phyloP scores from a whole-genome alignment of 1,284 basidiomycete genomes.

The Marasmius oreades region DNA sequence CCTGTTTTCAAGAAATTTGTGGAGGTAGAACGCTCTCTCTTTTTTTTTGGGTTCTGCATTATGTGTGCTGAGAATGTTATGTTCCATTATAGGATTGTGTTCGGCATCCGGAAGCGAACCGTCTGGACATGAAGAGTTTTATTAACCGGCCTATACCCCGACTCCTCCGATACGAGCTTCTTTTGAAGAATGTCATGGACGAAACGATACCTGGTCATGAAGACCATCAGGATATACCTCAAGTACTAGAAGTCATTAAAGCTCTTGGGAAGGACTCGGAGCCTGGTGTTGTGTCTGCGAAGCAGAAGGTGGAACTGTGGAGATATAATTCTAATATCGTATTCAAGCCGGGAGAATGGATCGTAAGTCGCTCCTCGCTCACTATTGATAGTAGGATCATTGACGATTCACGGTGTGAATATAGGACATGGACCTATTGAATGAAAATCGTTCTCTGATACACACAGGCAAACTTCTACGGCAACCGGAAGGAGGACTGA shows the following conservation, averaged over 20 bases:
- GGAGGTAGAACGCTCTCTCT: conserved; percentile 44
- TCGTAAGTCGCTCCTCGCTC: conserved; percentile 52
- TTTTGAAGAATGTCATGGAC: conserved; percentile 78
- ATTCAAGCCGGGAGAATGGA: conserved; percentile 75
- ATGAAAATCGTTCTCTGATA: conserved; percentile 80
- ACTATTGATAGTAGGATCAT: not conserved
- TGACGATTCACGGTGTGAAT: conserved; percentile 7
- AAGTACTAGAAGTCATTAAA: conserved; percentile 84
- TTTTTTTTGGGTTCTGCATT: not conserved
- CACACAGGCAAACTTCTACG: conserved; percentile 79
- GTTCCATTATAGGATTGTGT: conserved; percentile 50
- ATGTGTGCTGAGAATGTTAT: not conserved
- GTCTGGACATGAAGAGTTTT: conserved; percentile 85
- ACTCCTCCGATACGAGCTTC: conserved; percentile 83
- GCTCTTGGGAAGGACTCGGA: conserved; percentile 78
- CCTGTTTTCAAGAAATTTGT: conserved; percentile 78
- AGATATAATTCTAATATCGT: conserved; percentile 75
- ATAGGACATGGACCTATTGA: conserved; percentile 84
- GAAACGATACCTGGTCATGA: conserved; percentile 72
- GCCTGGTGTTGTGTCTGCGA: conserved; percentile 78
- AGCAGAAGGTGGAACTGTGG: conserved; percentile 87
- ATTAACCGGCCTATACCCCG: conserved; percentile 88
- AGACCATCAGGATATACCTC: conserved; percentile 75
- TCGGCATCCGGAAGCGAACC: conserved; percentile 72
- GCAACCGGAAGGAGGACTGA: conserved; percentile 83